These are phyloP conservation scores for Phytophthora pistaciae DNA, from an alignment of 352 stramenopile species.

Conservation along the genomic window DNA sequence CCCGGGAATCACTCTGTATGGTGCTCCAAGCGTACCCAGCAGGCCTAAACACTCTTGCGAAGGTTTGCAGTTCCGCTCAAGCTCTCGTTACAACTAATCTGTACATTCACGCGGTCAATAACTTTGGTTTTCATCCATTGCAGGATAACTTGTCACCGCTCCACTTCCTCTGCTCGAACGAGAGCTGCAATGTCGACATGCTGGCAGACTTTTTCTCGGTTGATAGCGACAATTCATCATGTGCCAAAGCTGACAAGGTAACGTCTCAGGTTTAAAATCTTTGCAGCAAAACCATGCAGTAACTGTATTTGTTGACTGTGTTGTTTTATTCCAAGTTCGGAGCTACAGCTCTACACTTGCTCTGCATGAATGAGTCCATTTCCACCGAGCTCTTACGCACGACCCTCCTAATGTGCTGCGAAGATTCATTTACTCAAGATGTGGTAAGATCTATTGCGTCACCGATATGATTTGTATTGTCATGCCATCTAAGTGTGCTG, in stretches of 20 bases:
- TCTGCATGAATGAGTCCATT: conserved; percentile 74
- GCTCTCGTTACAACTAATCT: neutral
- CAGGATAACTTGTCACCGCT: conserved; percentile 56
- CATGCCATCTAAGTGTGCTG: neutral
- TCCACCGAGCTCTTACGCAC: conserved; percentile 43
- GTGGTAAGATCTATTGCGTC: conserved; percentile 34
- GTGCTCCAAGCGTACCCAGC: conserved; percentile 42
- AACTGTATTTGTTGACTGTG: neutral
- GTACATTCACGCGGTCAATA: neutral
- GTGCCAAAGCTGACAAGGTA: conserved; percentile 23
- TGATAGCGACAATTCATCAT: conserved; percentile 43
- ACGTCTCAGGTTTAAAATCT: neutral
- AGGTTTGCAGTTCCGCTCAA: conserved; percentile 28
- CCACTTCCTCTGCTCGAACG: conserved; percentile 63
- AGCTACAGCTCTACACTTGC: conserved; percentile 62
- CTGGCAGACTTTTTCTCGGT: conserved; percentile 49
- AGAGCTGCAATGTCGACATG: conserved; percentile 47
- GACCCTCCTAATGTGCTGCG: conserved; percentile 51
- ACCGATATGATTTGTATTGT: neutral
- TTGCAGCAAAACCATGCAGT: neutral
- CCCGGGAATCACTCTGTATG: conserved; percentile 34
- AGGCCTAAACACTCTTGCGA: conserved; percentile 38
- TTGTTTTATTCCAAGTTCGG: conserved; percentile 47
- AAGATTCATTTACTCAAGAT: conserved; percentile 59
- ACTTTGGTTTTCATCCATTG: neutral